A percentile compares a stretch with the other conserved stretches of the same genome.
Conservation (phyloP, 441 rosid species). For the Bocquillonia castaneifolia region DNA sequence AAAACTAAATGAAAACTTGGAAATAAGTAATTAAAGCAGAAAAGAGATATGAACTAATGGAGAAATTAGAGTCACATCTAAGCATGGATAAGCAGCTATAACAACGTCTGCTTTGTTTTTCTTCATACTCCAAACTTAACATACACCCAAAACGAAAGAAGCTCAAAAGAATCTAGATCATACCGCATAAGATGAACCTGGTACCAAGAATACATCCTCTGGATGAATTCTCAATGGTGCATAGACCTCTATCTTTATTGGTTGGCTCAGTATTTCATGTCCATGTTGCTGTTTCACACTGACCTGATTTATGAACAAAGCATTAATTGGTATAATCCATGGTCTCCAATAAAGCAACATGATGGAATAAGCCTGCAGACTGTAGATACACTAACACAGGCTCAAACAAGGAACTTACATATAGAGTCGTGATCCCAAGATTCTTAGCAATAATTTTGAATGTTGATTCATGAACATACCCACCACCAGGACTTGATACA, state of each 20-base stretch:
- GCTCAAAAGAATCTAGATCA: constrained; percentile 23
- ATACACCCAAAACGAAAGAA: constrained; percentile 2
- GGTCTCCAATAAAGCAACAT: constrained; percentile 19
- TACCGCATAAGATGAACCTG: constrained; percentile 92
- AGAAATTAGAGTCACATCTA: background rate
- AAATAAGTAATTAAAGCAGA: background rate
- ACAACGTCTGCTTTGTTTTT: background rate
- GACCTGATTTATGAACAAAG: constrained; percentile 48
- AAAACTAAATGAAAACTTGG: constrained; percentile 1
- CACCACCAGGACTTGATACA: constrained; percentile 38
- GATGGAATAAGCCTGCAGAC: constrained; percentile 4
- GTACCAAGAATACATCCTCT: constrained; percentile 63
- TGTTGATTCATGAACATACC: constrained; percentile 37
- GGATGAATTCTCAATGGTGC: constrained; percentile 78
- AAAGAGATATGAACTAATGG: constrained; percentile 1
- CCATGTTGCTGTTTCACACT: constrained; percentile 80
- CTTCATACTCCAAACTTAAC: background rate
- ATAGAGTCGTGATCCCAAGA: constrained; percentile 75
- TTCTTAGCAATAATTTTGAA: constrained; percentile 64
- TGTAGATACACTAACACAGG: constrained; percentile 9
- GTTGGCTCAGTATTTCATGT: constrained; percentile 63
- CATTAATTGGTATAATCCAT: constrained; percentile 25
- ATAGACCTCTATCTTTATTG: constrained; percentile 81
- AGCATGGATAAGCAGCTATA: constrained; percentile 5
- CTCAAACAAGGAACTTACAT: constrained; percentile 48